Base-by-base conservation (phyloP, 495 filamentous ascomycete species). In the Neurospora sp. region DNA sequence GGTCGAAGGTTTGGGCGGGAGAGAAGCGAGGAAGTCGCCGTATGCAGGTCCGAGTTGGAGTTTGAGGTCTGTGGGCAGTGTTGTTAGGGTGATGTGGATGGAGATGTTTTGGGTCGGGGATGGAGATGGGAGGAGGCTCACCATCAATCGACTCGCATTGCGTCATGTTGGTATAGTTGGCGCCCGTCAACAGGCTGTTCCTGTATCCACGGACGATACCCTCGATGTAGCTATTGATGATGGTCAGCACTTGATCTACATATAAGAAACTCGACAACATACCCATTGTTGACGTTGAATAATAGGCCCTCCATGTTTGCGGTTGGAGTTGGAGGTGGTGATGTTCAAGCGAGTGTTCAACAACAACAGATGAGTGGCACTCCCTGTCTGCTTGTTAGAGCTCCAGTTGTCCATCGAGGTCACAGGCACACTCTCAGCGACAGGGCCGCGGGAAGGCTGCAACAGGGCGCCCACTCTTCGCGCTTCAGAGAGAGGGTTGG, bases 141-240 rank as follows among this genome's bases (percentile, higher is more conserved):
- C 96, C 96, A 85, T 99, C 96, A 77, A 99, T 95, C 70, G 91
- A 97, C 84, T 99, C 96, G 90, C 96, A 99, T 90, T 99, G 96
- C 75, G 90, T 96, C 82, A 99, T 86, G 87, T 98, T 98, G 83
- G 86, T 89, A 85, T 99, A 99, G 87, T 95, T 96, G 83, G 93
- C 89, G 83, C 91, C 83, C 72, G 91, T 98, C 77, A 99, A 88
- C 75, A 99, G 92, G 78, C 89, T 89, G 83, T 99, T 98, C 80
- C 95, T 92, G 86, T 98, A 98, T 71, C 96, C 96, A 77, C 96
- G 92, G 75, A 98, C 93, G 81, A 99, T 91, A 82, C 96, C 96
- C 83, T 99, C 96, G 80, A 98, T 91, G 83, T 95, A 98, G 81
- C 93, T 97, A 74, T 70, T 71, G 41, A 16, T 14, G 71, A 70